phyloP scores from a whole-genome alignment of 1,139 yeast genomes.

The Taphrina sp. region DNA sequence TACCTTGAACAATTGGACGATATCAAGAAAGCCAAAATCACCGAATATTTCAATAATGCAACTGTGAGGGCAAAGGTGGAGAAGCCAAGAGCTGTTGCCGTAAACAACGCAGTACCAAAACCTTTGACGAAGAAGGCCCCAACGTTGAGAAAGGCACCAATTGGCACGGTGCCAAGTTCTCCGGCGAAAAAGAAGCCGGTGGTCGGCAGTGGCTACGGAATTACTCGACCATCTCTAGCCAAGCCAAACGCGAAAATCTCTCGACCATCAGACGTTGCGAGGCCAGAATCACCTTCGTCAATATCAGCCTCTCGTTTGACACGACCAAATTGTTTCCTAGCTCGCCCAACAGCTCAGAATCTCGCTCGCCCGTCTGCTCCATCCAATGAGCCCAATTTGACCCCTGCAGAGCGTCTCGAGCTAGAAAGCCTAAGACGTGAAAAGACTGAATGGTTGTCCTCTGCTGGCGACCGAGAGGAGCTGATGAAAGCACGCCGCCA shows the following conservation, averaged over 20 bases:
- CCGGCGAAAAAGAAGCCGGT: constrained; percentile 22
- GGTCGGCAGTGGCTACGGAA: constrained; percentile 22
- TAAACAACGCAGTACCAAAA: constrained; percentile 26
- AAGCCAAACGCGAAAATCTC: constrained; percentile 11
- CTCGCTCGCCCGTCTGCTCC: constrained; percentile 23
- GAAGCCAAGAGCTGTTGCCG: constrained; percentile 38
- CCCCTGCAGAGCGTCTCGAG: constrained; percentile 23
- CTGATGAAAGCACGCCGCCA: background rate
- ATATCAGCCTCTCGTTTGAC: constrained; percentile 10
- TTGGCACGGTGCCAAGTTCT: constrained; percentile 6
- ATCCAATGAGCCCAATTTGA: background rate
- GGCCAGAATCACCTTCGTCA: constrained; percentile 15
- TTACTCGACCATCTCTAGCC: constrained; percentile 24
- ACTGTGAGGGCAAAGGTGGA: constrained; percentile 52
- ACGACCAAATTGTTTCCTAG: constrained; percentile 13
- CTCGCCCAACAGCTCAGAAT: constrained; percentile 27
- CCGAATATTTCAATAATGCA: constrained; percentile 57
- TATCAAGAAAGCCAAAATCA: constrained; percentile 62
- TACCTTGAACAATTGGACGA: constrained; percentile 72
- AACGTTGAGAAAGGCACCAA: constrained; percentile 16
- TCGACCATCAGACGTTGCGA: constrained; percentile 12
- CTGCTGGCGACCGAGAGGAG: constrained; percentile 29
- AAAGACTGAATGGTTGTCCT: constrained; percentile 23
- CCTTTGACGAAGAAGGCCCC: constrained; percentile 8
- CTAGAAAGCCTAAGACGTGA: constrained; percentile 25